Conservation (phyloP, 2,329 filamentous ascomycete species). For the Fusarium euwallaceae region DNA sequence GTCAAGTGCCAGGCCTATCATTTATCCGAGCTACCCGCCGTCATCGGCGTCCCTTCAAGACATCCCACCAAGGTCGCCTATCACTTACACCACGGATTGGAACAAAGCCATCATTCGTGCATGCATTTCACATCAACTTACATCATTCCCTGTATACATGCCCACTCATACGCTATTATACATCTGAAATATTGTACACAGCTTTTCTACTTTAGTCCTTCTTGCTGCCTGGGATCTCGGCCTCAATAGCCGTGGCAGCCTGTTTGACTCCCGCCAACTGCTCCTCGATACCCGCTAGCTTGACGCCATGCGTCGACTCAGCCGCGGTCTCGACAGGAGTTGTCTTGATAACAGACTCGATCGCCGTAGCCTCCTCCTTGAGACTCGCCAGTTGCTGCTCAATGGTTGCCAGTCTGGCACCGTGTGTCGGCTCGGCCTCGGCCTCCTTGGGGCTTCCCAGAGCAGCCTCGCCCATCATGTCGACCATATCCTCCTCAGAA, state of each 20-base stretch:
- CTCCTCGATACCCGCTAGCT: slow-evolving; percentile 38
- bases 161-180: slow-evolving; percentile 38
- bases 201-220: slow-evolving; percentile 36
- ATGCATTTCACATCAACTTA: slow-evolving; percentile 30
- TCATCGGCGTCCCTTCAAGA: slow-evolving; percentile 20
- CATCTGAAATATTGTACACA: slow-evolving; percentile 44
- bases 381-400: not conserved
- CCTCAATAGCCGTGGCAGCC: slow-evolving; percentile 39
- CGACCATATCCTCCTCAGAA: slow-evolving; percentile 55
- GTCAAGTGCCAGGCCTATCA: slow-evolving; percentile 13
- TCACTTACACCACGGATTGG: not conserved
- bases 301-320: slow-evolving; percentile 7
- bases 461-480: slow-evolving; percentile 48
- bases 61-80: not conserved
- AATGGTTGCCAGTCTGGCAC: not conserved
- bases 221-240: slow-evolving; percentile 38
- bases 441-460: slow-evolving; percentile 27
- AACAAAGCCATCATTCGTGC: slow-evolving; percentile 5
- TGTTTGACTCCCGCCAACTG: slow-evolving; percentile 35
- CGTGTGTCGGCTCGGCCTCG: slow-evolving; percentile 8
- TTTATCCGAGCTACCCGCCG: slow-evolving; percentile 35
- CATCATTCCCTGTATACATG: slow-evolving; percentile 31
- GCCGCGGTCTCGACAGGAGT: not conserved
- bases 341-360: slow-evolving; percentile 2
- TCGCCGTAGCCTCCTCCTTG: not conserved